Evolutionary conservation across 1,284 basidiomycete species (phyloP).

Genomic region (Trichosporon asahii): DNA sequence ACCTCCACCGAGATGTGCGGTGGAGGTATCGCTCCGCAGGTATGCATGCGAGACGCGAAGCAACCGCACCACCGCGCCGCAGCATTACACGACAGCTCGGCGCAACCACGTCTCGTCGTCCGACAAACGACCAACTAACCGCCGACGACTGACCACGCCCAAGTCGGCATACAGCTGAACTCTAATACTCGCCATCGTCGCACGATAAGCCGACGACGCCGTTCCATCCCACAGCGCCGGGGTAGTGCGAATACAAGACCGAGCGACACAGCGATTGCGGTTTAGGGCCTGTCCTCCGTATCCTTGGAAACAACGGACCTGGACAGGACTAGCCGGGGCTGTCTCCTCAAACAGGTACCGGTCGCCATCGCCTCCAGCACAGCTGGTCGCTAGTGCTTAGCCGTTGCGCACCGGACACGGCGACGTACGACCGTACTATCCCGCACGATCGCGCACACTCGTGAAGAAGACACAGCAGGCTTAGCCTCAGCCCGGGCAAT

Average conservation of each 20-base stretch:
- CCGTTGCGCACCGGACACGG: not conserved
- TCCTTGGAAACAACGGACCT: not conserved
- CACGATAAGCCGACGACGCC: not conserved
- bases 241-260: not conserved
- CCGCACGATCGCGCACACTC: not conserved
- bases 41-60: not conserved
- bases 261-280: not conserved
- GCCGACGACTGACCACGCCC: not conserved
- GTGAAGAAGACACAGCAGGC: not conserved
- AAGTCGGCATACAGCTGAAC: not conserved
- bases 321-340: not conserved
- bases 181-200: not conserved
- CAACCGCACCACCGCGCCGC: not conserved
- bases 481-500: not conserved
- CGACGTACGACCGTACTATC: not conserved
- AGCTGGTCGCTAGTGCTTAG: not conserved
- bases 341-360: not conserved
- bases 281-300: not conserved
- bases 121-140: not conserved
- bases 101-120: not conserved
- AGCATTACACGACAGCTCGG: not conserved
- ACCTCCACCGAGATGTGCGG: not conserved
- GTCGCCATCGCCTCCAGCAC: not conserved
- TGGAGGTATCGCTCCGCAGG: not conserved
- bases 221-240: not conserved